These are phyloP conservation scores for Buddleja alternifolia DNA, from an alignment of 257 asterid genomes.

Conservation along the genomic window DNA sequence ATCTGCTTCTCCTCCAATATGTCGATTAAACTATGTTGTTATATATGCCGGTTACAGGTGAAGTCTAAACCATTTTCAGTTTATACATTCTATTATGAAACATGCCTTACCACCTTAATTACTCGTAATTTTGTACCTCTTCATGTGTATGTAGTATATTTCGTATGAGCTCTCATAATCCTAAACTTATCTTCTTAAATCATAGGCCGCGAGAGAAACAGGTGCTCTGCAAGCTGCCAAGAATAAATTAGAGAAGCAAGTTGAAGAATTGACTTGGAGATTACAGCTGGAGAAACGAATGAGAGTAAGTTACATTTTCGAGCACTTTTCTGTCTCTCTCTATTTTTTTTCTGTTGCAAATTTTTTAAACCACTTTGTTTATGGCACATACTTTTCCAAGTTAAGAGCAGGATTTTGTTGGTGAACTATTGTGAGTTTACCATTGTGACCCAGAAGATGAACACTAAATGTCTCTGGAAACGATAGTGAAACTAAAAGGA, in stretches of 20 bases:
- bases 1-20: not conserved
- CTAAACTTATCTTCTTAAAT: slow-evolving; percentile 7
- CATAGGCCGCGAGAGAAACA: slow-evolving; percentile 96
- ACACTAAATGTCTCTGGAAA: too few relatives aligned
- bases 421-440: not conserved
- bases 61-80: not conserved
- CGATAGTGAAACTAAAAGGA: too few relatives aligned
- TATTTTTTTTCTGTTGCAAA: not conserved
- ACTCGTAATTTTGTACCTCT: not conserved
- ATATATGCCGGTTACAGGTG: not conserved
- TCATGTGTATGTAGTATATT: not conserved
- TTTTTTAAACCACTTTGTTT: not conserved
- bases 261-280: slow-evolving; percentile 99
- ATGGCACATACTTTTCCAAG: slow-evolving; percentile 2
- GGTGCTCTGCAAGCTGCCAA: slow-evolving; percentile 99
- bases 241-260: slow-evolving; percentile 98
- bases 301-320: slow-evolving; percentile 60
- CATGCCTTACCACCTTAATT: not conserved
- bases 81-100: not conserved
- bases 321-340: not conserved
- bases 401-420: not conserved
- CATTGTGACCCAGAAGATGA: too few relatives aligned
- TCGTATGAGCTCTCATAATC: not conserved
- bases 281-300: slow-evolving; percentile 97
- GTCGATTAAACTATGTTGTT: not conserved